Evolutionary conservation across 2,329 filamentous ascomycete genomes (phyloP).

Genomic region (Sordariomycetes sp.): DNA sequence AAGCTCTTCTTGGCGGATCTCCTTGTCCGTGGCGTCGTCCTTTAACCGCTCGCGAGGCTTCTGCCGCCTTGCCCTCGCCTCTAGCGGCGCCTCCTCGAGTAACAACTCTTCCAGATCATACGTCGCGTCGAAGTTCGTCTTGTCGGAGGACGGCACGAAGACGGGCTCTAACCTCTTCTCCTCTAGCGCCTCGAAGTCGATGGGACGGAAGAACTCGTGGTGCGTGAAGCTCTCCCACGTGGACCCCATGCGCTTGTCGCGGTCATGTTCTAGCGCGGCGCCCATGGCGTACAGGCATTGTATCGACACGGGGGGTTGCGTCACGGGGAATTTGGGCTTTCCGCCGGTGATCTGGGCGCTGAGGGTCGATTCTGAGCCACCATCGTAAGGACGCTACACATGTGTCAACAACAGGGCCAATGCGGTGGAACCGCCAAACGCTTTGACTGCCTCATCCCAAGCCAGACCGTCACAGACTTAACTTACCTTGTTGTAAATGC

Average conservation of each 20-base stretch:
- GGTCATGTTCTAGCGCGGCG: conserved; percentile 71
- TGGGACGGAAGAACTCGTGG: conserved; percentile 77
- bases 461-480: neutral
- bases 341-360: conserved; percentile 72
- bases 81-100: conserved; percentile 86
- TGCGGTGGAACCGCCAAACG: neutral
- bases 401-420: neutral
- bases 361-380: conserved; percentile 71
- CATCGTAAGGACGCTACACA: conserved; percentile 78
- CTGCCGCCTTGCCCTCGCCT: conserved; percentile 83
- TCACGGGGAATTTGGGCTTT: conserved; percentile 82
- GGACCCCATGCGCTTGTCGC: conserved; percentile 71
- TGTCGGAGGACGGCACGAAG: conserved; percentile 88
- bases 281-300: conserved; percentile 83
- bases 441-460: neutral
- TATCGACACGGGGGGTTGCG: conserved; percentile 79
- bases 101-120: conserved; percentile 93
- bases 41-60: conserved; percentile 87
- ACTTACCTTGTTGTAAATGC: conserved; percentile 92
- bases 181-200: conserved; percentile 79
- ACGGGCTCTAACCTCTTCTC: conserved; percentile 82
- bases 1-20: conserved; percentile 88
- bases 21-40: conserved; percentile 88
- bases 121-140: conserved; percentile 98
- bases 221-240: conserved; percentile 78